phyloP scores from a whole-genome alignment of 2,329 filamentous ascomycete genomes.

The Penicillium sp. region DNA sequence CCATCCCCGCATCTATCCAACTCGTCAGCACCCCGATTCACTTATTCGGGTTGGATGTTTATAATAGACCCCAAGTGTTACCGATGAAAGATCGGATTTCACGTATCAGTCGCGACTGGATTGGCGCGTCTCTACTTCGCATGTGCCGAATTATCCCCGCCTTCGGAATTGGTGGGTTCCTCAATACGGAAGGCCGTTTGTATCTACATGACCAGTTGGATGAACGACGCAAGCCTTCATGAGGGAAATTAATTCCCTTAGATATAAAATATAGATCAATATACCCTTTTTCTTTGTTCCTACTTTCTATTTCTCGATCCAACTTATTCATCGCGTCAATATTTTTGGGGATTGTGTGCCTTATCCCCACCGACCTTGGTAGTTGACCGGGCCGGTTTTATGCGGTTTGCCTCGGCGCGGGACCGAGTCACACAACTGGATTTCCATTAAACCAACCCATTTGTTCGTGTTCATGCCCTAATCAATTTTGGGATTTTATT shows the following conservation, averaged over 20 bases:
- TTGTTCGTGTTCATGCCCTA: neutral
- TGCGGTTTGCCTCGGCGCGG: slow-evolving; percentile 15
- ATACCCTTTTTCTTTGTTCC: slow-evolving; percentile 21
- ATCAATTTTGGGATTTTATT: neutral
- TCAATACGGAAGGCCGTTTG: slow-evolving; percentile 59
- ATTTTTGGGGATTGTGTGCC: neutral
- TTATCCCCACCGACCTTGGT: neutral
- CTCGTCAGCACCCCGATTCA: slow-evolving; percentile 78
- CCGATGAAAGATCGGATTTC: slow-evolving; percentile 58
- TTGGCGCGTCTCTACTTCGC: slow-evolving; percentile 68
- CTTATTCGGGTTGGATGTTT: slow-evolving; percentile 78
- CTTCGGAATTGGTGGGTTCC: slow-evolving; percentile 82
- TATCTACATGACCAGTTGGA: slow-evolving; percentile 31
- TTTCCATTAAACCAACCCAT: neutral
- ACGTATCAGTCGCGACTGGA: slow-evolving; percentile 71
- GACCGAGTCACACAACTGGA: neutral
- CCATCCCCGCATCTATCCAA: slow-evolving; percentile 75
- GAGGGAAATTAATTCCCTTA: neutral
- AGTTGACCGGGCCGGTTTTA: slow-evolving; percentile 18
- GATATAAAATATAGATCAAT: slow-evolving; percentile 21
- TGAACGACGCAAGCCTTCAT: slow-evolving; percentile 9
- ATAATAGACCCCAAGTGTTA: slow-evolving; percentile 62
- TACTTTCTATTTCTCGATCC: neutral
- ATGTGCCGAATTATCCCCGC: slow-evolving; percentile 84
- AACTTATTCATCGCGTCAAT: neutral